Conservation (phyloP, 1,284 basidiomycete species). For the Fistulina hepatica region DNA sequence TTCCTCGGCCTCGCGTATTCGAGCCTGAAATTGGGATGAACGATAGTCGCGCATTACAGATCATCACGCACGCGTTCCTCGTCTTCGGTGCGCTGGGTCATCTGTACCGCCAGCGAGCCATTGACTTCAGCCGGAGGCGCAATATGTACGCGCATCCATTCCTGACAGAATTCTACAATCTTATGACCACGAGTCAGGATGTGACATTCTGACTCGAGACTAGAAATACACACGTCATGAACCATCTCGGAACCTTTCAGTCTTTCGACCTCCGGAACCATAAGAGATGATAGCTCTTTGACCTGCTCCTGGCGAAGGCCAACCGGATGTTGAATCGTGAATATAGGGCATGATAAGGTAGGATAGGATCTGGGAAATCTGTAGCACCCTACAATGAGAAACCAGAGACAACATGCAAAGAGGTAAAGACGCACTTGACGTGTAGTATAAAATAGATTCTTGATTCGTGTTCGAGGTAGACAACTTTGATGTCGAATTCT, state of each 20-base stretch:
- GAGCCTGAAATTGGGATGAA: conserved; percentile 2
- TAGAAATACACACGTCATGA: conserved; percentile 41
- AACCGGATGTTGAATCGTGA: conserved; percentile 55
- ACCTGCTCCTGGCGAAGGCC: conserved; percentile 47
- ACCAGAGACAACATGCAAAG: background rate
- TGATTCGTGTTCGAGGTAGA: conserved; percentile 47
- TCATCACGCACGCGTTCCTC: conserved; percentile 44
- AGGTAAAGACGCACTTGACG: conserved; percentile 50
- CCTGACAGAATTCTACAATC: conserved; percentile 57
- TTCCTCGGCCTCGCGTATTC: conserved; percentile 10
- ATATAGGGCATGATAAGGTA: conserved; percentile 49
- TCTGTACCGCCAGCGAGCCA: conserved; percentile 63
- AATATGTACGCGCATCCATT: conserved; percentile 54
- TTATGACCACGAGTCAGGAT: conserved; percentile 19
- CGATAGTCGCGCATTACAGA: background rate
- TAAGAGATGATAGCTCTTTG: conserved; percentile 39
- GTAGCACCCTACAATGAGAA: conserved; percentile 3
- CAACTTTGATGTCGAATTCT: conserved; percentile 63
- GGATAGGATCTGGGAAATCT: conserved; percentile 76
- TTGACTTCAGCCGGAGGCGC: conserved; percentile 44
- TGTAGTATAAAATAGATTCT: conserved; percentile 56
- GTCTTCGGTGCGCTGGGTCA: conserved; percentile 57
- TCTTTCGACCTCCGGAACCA: conserved; percentile 52
- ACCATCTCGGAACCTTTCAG: conserved; percentile 60
- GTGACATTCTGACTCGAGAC: background rate